phyloP scores from a whole-genome alignment of 805 yeast species.

The Yarrowia keelungensis region DNA sequence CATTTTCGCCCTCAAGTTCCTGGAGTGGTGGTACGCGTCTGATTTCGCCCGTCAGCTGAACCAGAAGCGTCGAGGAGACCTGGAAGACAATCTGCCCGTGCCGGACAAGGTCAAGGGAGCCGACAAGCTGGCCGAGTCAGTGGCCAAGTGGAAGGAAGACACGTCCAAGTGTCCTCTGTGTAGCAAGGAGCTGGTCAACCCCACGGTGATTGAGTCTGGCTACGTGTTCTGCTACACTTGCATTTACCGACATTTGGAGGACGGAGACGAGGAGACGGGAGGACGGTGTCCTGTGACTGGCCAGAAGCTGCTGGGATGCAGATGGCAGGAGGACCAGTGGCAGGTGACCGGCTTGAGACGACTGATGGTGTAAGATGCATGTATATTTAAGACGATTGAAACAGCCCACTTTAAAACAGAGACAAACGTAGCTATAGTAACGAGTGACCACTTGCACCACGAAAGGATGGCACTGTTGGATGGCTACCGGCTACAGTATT shows the following conservation, averaged over 20 bases:
- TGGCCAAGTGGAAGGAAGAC: constrained; percentile 46
- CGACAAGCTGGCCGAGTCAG: constrained; percentile 39
- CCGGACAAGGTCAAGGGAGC: constrained; percentile 43
- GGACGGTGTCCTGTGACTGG: constrained; percentile 89
- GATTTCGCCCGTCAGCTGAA: constrained; percentile 69
- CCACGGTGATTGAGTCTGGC: constrained; percentile 91
- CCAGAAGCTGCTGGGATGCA: constrained; percentile 71
- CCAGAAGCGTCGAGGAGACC: constrained; percentile 50
- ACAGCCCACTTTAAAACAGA: no score
- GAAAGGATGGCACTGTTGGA: no score
- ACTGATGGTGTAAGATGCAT: constrained; percentile 61
- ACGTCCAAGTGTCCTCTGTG: constrained; percentile 59
- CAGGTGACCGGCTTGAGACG: constrained; percentile 76
- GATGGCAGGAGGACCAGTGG: constrained; percentile 69
- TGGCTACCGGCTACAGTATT: no score
- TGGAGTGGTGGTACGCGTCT: constrained; percentile 92
- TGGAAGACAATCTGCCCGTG: constrained; percentile 44
- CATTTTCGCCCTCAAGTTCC: constrained; percentile 77
- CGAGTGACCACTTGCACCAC: no score
- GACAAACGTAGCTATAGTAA: no score
- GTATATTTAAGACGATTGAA: background rate
- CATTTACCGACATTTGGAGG: constrained; percentile 67
- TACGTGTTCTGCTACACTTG: constrained; percentile 89
- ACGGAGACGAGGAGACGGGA: constrained; percentile 57
- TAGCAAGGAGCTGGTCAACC: constrained; percentile 66